These are phyloP conservation scores for Colletotrichum ledebouriae DNA, from an alignment of 2,329 filamentous ascomycete genomes.

Conservation along the genomic window DNA sequence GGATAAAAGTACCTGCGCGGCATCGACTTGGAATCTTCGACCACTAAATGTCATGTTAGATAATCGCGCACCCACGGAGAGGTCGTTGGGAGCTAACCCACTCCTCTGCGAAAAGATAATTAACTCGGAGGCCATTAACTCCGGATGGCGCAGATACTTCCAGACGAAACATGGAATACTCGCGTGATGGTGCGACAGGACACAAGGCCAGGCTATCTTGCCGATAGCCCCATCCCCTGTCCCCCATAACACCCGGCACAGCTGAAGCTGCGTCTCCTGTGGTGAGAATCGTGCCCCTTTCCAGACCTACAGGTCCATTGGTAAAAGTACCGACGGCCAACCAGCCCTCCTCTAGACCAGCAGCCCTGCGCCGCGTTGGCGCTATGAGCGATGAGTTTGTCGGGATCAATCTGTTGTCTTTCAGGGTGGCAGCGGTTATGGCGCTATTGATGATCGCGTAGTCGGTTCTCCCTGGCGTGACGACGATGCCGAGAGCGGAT, in stretches of 20 bases:
- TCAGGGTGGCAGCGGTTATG: not conserved
- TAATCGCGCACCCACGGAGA: too few species aligned
- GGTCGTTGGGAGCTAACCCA: rapidly evolving
- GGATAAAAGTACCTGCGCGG: not conserved
- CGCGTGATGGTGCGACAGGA: not conserved
- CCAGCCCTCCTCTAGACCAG: not conserved
- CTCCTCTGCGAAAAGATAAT: not conserved
- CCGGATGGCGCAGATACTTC: not conserved
- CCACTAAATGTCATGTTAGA: not conserved
- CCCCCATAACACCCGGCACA: not conserved
- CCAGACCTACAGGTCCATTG: not conserved
- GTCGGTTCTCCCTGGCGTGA: not conserved
- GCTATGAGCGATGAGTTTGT: not conserved
- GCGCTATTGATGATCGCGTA: not conserved
- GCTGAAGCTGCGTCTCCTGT: not conserved
- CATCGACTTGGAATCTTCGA: not conserved
- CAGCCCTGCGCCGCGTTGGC: not conserved
- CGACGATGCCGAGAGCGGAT: rapidly evolving
- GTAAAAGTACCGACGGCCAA: not conserved
- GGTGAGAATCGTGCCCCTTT: not conserved
- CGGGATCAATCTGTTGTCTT: not conserved
- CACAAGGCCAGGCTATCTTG: not conserved
- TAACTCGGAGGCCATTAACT: not conserved
- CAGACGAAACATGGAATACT: not conserved
- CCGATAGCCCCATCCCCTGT: not conserved